phyloP scores from a whole-genome alignment of 148 eudicot species.

The Rhododendron kiyosumense region DNA sequence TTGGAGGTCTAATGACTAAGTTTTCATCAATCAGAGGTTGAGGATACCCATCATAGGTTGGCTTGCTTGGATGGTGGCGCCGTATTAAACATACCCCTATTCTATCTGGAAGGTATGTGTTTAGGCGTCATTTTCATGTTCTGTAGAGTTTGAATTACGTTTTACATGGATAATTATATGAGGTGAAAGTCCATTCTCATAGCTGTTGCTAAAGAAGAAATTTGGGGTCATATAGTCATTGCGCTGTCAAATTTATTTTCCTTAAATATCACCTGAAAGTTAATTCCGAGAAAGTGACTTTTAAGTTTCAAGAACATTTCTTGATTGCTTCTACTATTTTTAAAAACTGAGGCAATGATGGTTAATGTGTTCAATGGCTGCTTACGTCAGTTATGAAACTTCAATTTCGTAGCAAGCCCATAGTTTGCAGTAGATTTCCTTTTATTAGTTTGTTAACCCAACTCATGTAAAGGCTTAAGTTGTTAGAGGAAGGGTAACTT shows the following conservation, averaged over 20 bases:
- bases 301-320: background rate
- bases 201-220: background rate
- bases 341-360: background rate
- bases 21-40: constrained; percentile 62
- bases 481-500: background rate
- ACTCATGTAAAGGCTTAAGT: background rate
- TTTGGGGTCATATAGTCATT: background rate
- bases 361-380: background rate
- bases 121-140: background rate
- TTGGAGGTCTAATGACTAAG: constrained; percentile 3
- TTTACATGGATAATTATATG: background rate
- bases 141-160: background rate
- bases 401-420: background rate
- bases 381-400: background rate
- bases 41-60: constrained; percentile 74
- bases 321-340: background rate
- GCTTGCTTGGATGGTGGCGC: constrained; percentile 82
- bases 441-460: background rate
- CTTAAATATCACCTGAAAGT: background rate
- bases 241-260: background rate
- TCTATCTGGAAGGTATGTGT: constrained; percentile 72
- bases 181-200: background rate
- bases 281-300: background rate
- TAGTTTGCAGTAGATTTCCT: background rate
- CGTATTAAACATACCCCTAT: constrained; percentile 56